These are phyloP conservation scores for Aspergillus homomorphus DNA, from an alignment of 495 filamentous ascomycete species.

Conservation along the genomic window DNA sequence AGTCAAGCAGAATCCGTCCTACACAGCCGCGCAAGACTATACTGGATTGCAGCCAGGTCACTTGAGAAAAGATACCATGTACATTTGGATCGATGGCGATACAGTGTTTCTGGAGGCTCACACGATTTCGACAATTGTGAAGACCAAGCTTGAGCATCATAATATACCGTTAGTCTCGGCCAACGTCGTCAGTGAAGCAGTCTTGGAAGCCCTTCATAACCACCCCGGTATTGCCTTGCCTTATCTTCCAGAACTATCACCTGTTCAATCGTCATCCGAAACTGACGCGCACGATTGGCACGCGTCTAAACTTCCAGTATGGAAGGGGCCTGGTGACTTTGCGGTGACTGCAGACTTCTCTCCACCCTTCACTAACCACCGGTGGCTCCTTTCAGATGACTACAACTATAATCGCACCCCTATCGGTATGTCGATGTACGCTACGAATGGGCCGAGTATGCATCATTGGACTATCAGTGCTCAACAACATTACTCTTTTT, in stretches of 20 bases:
- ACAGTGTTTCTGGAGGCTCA: constrained; percentile 53
- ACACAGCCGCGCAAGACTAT: constrained; percentile 22
- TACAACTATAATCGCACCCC: constrained; percentile 26
- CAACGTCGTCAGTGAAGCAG: constrained; percentile 49
- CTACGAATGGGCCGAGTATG: constrained; percentile 33
- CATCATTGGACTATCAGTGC: constrained; percentile 49
- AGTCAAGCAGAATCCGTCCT: constrained; percentile 27
- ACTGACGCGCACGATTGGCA: constrained; percentile 28
- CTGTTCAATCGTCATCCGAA: constrained; percentile 8
- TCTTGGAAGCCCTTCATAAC: constrained; percentile 33
- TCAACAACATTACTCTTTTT: constrained; percentile 55
- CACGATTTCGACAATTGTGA: constrained; percentile 50
- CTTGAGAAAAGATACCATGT: constrained; percentile 34
- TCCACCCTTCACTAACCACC: constrained; percentile 28
- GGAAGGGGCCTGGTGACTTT: constrained; percentile 31
- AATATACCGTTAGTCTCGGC: constrained; percentile 48
- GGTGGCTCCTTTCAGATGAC: constrained; percentile 29
- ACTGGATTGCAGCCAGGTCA: neutral
- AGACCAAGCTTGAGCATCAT: constrained; percentile 49
- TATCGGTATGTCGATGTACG: constrained; percentile 30
- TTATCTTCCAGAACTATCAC: constrained; percentile 35
- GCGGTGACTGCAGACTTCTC: constrained; percentile 24
- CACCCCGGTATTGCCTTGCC: constrained; percentile 35
- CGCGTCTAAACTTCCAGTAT: constrained; percentile 27
- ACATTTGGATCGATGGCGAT: constrained; percentile 57